Conservation (phyloP, 305 asterid genomes). For the Solanum hybrid region DNA sequence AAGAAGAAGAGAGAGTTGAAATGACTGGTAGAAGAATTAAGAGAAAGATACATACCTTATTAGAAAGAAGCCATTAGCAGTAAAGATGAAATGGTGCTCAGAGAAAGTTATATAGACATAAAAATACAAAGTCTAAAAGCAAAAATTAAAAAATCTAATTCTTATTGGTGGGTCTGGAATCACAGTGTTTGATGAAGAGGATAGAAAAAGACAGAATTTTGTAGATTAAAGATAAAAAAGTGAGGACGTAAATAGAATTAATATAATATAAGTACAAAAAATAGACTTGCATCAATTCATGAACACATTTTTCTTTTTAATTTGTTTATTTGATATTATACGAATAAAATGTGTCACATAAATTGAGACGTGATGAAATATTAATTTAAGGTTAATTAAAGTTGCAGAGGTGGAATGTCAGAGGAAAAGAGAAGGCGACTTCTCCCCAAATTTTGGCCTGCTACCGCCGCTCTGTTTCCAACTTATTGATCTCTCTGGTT, state of each 20-base stretch:
- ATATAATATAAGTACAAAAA: neutral
- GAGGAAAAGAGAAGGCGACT: conserved; percentile 58
- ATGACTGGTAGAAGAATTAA: neutral
- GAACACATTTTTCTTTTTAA: neutral
- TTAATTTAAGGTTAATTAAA: conserved; percentile 6
- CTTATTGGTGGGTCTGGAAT: conserved; percentile 37
- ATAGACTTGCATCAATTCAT: neutral
- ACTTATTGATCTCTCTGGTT: neutral
- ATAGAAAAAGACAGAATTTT: conserved; percentile 9
- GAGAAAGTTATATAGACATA: conserved; percentile 5
- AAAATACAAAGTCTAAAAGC: conserved; percentile 1
- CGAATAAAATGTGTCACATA: neutral
- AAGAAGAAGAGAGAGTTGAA: neutral
- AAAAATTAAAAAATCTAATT: conserved; percentile 13
- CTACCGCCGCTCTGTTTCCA: neutral
- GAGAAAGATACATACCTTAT: conserved; percentile 16
- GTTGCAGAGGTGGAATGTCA: conserved; percentile 80
- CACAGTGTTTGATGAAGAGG: conserved; percentile 15
- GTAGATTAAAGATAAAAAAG: neutral
- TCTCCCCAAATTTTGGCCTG: conserved; percentile 34
- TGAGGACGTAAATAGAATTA: conserved; percentile 25
- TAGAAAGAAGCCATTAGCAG: conserved; percentile 17
- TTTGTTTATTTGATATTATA: no score
- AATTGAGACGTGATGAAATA: accelerated
- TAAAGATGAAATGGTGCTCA: conserved; percentile 3